Evolutionary conservation across 805 yeast genomes (phyloP), one percentile per base, ranked within the genome.

Genomic region (Saccharomyces kudriavzevii): DNA sequence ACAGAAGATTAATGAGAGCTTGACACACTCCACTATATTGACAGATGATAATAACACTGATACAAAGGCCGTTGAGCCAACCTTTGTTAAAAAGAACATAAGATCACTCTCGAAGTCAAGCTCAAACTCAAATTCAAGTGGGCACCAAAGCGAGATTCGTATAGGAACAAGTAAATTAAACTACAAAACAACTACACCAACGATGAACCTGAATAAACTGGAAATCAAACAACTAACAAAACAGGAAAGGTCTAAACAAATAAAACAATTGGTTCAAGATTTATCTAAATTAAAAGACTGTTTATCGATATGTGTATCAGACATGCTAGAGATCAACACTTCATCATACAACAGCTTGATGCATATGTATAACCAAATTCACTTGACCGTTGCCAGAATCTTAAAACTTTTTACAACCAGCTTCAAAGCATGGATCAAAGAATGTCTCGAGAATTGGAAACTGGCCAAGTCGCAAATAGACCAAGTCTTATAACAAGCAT

Each of bases 261-360:
- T 73, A 46, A 64, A 58, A 8, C 68, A 64, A 49, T 53, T 75
- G 3, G 61, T 64, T 35, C 66, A 61, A 43, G 79, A 76, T 56
- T 55, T 74, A 14, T 63, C 56, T 0, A 74, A 74, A 53, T 55
- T 76, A 28, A 68, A 70, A 17, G 77, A 74, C 40, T 74, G 78
- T 54, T 69, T 70, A 30, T 61, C 61, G 24, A 62, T 75, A 14
- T 66, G 72, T 1, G 55, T 66, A 6, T 66, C 62, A 47, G 79
- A 76, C 56, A 62, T 75, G 45, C 56, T 59, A 3, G 70, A 72
- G 40, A 72, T 76, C 0, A 69, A 73, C 52, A 51, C 52, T 3
- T 68, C 75, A 0, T 58, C 73, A 10, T 58, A 65, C 29, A 52
- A 50, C 1, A 73, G 73, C 51, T 55, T 72, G n/a, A 57, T 56